Evolutionary conservation across 2,329 filamentous ascomycete species (phyloP).

Genomic region (Colletotrichum sp.): DNA sequence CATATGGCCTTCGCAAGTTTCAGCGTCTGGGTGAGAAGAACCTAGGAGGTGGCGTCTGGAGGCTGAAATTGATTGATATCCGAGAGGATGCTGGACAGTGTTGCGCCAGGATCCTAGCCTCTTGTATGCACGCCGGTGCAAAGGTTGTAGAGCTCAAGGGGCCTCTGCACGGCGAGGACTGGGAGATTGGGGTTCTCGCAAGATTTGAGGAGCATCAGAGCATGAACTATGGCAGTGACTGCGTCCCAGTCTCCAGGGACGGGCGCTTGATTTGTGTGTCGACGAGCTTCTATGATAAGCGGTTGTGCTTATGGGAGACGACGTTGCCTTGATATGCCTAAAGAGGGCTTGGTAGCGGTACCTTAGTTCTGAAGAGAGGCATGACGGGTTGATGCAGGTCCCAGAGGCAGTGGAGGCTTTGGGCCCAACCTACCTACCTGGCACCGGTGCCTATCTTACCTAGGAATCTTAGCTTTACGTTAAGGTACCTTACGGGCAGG

Average conservation of each 20-base stretch:
- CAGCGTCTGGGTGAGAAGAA: conserved; percentile 66
- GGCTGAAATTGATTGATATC: conserved; percentile 66
- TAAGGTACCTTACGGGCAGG: too few relatives aligned
- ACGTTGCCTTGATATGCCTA: background rate
- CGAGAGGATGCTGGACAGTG: conserved; percentile 25
- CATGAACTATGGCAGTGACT: conserved; percentile 93
- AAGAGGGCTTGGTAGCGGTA: background rate
- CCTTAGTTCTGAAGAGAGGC: background rate
- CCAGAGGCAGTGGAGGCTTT: background rate
- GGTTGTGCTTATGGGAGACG: conserved; percentile 69
- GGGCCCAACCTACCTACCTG: background rate
- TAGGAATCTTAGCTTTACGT: too few relatives aligned
- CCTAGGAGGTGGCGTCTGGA: conserved; percentile 86
- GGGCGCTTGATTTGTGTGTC: conserved; percentile 58
- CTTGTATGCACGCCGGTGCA: conserved; percentile 91
- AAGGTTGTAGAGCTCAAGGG: conserved; percentile 61
- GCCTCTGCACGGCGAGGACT: conserved; percentile 41
- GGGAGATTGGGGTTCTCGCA: conserved; percentile 68
- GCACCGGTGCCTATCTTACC: too few relatives aligned
- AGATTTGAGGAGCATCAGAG: conserved; percentile 86
- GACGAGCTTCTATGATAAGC: conserved; percentile 78
- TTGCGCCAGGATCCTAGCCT: conserved; percentile 68
- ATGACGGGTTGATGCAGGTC: background rate
- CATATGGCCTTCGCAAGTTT: conserved; percentile 44
- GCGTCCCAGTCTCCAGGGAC: conserved; percentile 44